These are phyloP conservation scores for Conticribra guillardii DNA, from an alignment of 108 stramenopile species.

Conservation along the genomic window DNA sequence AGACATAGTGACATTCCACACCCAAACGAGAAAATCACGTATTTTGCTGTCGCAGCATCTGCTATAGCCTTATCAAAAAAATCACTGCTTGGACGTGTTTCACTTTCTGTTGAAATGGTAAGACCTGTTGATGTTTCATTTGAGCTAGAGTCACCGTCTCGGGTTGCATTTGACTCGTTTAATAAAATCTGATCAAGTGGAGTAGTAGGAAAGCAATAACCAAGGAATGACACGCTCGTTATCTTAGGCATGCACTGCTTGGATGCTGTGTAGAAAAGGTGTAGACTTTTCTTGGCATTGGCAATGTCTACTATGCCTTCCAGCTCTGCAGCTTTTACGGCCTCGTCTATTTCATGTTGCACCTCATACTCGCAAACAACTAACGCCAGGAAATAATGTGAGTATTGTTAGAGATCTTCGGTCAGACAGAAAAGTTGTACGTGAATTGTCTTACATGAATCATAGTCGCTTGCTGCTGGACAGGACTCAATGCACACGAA, in stretches of 20 bases:
- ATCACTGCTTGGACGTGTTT: conserved; percentile 8
- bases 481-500: conserved; percentile 39
- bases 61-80: conserved; percentile 34
- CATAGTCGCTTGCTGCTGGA: conserved; percentile 21
- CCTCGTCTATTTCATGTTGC: conserved; percentile 27
- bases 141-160: background rate
- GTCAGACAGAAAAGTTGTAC: no score
- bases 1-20: conserved; percentile 64
- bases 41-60: conserved; percentile 52
- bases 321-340: conserved; percentile 12
- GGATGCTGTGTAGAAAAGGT: conserved; percentile 23
- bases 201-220: conserved; percentile 17
- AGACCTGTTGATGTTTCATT: conserved; percentile 3
- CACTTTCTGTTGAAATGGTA: conserved; percentile 3
- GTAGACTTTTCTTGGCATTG: conserved; percentile 19
- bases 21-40: conserved; percentile 72
- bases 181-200: conserved; percentile 13
- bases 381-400: background rate
- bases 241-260: conserved; percentile 33
- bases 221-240: conserved; percentile 20
- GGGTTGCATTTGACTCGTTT: background rate
- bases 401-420: no score
- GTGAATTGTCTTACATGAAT: conserved; percentile 7
- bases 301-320: background rate
- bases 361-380: conserved; percentile 53